A percentile compares a stretch with the other conserved stretches of the same genome.
phyloP scores from a whole-genome alignment of 2,329 filamentous ascomycete genomes.

The Ophiocordyceps robertsii region DNA sequence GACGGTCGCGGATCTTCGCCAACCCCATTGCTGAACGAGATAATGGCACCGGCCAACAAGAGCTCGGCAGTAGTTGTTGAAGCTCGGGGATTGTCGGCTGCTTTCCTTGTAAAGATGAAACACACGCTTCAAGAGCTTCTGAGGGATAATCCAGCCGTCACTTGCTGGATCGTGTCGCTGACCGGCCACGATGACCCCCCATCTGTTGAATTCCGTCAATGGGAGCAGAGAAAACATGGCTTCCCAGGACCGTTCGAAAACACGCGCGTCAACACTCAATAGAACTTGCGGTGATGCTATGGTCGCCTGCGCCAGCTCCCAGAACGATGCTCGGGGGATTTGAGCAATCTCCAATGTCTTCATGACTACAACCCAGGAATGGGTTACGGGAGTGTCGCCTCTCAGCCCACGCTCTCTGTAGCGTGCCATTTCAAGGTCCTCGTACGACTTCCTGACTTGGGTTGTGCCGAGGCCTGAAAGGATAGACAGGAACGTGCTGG shows the following conservation, averaged over 20 bases:
- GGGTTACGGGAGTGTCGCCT: conserved; percentile 26
- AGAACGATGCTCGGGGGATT: conserved; percentile 43
- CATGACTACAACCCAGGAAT: conserved; percentile 47
- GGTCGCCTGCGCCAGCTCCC: conserved; percentile 39
- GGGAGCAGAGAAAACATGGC: conserved; percentile 47
- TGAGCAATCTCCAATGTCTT: conserved; percentile 34
- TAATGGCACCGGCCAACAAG: conserved; percentile 48
- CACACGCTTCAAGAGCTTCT: conserved; percentile 40
- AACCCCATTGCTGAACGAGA: conserved; percentile 52
- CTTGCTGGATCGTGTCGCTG: conserved; percentile 13
- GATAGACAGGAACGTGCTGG: conserved; percentile 21
- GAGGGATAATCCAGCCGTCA: conserved; percentile 49
- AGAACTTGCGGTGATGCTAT: conserved; percentile 22
- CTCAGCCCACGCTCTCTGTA: conserved; percentile 39
- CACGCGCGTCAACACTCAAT: conserved; percentile 26
- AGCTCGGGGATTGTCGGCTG: conserved; percentile 40
- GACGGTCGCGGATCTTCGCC: conserved; percentile 43
- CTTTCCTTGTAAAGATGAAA: conserved; percentile 46
- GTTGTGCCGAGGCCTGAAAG: conserved; percentile 30
- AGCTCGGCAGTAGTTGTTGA: conserved; percentile 52
- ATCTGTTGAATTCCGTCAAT: conserved; percentile 43
- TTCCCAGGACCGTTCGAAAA: conserved; percentile 44
- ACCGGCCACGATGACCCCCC: conserved; percentile 30
- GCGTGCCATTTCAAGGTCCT: conserved; percentile 28
- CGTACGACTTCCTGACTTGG: conserved; percentile 31